These are phyloP conservation scores for Alternaria dauci DNA, from an alignment of 2,329 filamentous ascomycete species.

Conservation along the genomic window DNA sequence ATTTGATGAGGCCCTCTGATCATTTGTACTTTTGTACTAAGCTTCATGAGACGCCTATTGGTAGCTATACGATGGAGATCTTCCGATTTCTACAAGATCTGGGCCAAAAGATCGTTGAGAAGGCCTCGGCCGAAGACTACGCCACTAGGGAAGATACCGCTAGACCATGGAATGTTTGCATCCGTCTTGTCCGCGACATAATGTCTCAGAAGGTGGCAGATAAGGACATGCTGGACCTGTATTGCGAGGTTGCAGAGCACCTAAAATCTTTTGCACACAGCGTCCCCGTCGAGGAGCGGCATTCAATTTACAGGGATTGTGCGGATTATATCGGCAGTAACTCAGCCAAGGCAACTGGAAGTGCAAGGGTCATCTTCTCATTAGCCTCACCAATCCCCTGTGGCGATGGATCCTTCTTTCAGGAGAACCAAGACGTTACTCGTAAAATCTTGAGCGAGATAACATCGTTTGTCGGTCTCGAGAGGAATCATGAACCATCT, in stretches of 20 bases:
- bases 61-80: slow-evolving; percentile 42
- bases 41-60: slow-evolving; percentile 58
- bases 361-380: slow-evolving; percentile 67
- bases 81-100: slow-evolving; percentile 43
- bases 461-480: slow-evolving; percentile 44
- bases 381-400: slow-evolving; percentile 22
- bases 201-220: slow-evolving; percentile 64
- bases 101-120: slow-evolving; percentile 29
- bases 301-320: slow-evolving; percentile 71
- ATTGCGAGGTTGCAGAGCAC: slow-evolving; percentile 69
- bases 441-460: slow-evolving; percentile 52
- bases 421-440: slow-evolving; percentile 35
- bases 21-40: slow-evolving; percentile 73
- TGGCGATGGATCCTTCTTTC: slow-evolving; percentile 35
- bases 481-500: slow-evolving; percentile 21
- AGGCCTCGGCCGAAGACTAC: slow-evolving; percentile 16
- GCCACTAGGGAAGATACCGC: slow-evolving; percentile 33
- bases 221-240: slow-evolving; percentile 68
- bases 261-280: slow-evolving; percentile 67
- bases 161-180: slow-evolving; percentile 63
- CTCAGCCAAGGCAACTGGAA: slow-evolving; percentile 73
- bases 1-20: slow-evolving; percentile 53
- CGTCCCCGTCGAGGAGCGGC: slow-evolving; percentile 67
- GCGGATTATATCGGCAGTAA: slow-evolving; percentile 71
- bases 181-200: slow-evolving; percentile 77